Conservation (phyloP, 78 protist genomes). For the Dictyostelium discoideum region dicty_2.7 NC_007088.5:2700501-2701000, state of each 20-base stretch:
- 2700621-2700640: slow-evolving; percentile 80
- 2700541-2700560: slow-evolving; percentile 95
- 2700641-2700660: background rate
- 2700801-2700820: too few species aligned
- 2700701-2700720: background rate
- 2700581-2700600: slow-evolving; percentile 97
- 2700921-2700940: slow-evolving; percentile 52
- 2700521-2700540: slow-evolving; percentile 93
- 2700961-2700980: slow-evolving; percentile 32
- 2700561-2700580: slow-evolving; percentile 91
- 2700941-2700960: slow-evolving; percentile 27
- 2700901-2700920: slow-evolving; percentile 74
- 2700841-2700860: background rate
- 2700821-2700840: background rate
- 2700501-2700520: slow-evolving; percentile 92
- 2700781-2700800: background rate
- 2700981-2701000: slow-evolving; percentile 71
- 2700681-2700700: background rate
- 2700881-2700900: slow-evolving; percentile 8
- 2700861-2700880: background rate
- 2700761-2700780: background rate
- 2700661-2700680: too few species aligned
- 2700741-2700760: background rate
- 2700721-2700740: background rate
- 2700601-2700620: slow-evolving; percentile 82